phyloP scores from a whole-genome alignment of 176 grass and related monocot species.

The Oryza longistaminata region DNA sequence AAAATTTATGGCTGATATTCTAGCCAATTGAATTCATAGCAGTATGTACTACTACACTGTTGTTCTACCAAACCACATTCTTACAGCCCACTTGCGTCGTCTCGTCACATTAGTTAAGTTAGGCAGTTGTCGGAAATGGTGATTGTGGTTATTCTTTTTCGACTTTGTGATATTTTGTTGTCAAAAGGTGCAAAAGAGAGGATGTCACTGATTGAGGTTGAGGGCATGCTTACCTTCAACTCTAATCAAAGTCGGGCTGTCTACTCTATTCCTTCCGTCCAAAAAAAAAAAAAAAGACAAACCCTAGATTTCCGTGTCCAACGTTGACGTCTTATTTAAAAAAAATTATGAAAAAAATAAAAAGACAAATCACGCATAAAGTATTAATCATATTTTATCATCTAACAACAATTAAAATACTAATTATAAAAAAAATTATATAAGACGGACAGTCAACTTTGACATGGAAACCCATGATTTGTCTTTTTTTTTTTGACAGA shows the following conservation, averaged over 20 bases:
- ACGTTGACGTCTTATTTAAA: too few relatives aligned
- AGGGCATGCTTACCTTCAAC: slow-evolving; percentile 34
- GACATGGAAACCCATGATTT: too few relatives aligned
- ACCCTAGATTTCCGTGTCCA: too few relatives aligned
- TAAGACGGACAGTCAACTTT: too few relatives aligned
- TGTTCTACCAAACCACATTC: not conserved
- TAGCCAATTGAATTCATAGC: not conserved
- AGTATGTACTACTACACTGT: not conserved
- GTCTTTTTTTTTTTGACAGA: too few relatives aligned
- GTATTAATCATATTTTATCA: too few relatives aligned
- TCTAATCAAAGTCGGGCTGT: slow-evolving; percentile 23
- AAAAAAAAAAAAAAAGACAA: too few relatives aligned
- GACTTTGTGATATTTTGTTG: not conserved
- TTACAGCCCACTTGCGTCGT: not conserved
- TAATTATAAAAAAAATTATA: too few relatives aligned
- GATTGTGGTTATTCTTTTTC: not conserved
- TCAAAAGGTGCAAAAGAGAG: not conserved
- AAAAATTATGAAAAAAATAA: too few relatives aligned
- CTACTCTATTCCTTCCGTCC: not conserved
- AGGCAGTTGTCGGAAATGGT: not conserved
- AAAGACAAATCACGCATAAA: too few relatives aligned
- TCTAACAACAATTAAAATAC: too few relatives aligned
- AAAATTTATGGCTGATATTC: not conserved
- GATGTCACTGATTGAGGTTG: not conserved
- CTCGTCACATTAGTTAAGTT: not conserved